A percentile compares a stretch with the other conserved stretches of the same genome.
These are phyloP conservation scores for Ulota crispa DNA, from an alignment of 225 moss, liverwort and hornwort genomes.

Conservation along the genomic window DNA sequence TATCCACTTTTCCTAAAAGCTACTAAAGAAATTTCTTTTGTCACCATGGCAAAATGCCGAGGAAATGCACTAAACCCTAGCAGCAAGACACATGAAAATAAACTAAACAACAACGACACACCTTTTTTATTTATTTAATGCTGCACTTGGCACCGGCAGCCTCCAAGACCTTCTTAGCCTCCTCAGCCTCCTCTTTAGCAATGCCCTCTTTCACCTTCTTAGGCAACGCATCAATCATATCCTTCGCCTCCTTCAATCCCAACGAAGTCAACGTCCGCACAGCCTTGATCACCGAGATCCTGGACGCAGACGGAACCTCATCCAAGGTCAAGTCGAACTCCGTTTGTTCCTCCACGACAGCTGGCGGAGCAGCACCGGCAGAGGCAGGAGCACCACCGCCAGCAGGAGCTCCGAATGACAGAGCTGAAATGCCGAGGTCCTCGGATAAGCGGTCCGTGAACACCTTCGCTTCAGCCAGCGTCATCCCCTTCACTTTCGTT, in stretches of 20 bases:
- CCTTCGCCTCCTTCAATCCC: constrained; percentile 91
- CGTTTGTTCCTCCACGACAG: constrained; percentile 79
- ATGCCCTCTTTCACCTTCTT: constrained; percentile 86
- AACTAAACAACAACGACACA: not conserved
- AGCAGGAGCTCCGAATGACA: constrained; percentile 59
- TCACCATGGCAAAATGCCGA: not conserved
- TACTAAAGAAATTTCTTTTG: constrained; percentile 20
- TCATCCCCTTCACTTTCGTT: constrained; percentile 48
- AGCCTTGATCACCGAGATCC: constrained; percentile 86
- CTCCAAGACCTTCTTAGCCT: constrained; percentile 72
- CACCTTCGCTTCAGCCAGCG: constrained; percentile 60
- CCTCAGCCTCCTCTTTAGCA: constrained; percentile 77
- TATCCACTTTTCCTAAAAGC: not conserved
- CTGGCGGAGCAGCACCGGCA: constrained; percentile 36
- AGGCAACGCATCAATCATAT: constrained; percentile 79
- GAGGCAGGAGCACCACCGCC: constrained; percentile 38
- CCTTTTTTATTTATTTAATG: constrained; percentile 63
- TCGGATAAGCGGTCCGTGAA: constrained; percentile 64
- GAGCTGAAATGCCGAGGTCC: constrained; percentile 63
- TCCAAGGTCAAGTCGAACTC: constrained; percentile 67
- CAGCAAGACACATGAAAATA: not conserved
- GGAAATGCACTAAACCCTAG: constrained; percentile 10
- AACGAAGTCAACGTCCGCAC: constrained; percentile 66
- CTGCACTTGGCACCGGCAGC: constrained; percentile 65
- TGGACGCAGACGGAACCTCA: constrained; percentile 55